Conservation (phyloP, 2,329 filamentous ascomycete genomes). For the Grosmannia serpens region DNA sequence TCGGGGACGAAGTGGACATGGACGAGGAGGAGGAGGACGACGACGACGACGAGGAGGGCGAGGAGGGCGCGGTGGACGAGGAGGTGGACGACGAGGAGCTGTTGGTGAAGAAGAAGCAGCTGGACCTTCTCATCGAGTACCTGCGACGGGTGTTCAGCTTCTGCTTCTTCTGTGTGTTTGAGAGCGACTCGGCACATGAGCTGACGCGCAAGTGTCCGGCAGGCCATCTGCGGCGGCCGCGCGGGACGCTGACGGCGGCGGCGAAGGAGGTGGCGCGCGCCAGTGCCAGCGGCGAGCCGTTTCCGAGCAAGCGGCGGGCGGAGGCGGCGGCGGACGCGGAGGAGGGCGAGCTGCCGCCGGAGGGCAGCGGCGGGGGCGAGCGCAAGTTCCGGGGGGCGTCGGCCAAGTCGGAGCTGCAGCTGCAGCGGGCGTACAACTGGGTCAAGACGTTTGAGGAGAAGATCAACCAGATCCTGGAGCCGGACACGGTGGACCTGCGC, state of each 20-base stretch:
- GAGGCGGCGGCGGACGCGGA: conserved; percentile 32
- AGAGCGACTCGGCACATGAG: conserved; percentile 94
- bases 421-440: conserved; percentile 95
- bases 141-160: conserved; percentile 95
- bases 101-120: conserved; percentile 86
- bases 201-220: conserved; percentile 91
- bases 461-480: conserved; percentile 82
- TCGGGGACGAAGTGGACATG: conserved; percentile 48
- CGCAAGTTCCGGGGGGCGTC: conserved; percentile 54
- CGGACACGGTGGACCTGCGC: conserved; percentile 72
- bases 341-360: conserved; percentile 50
- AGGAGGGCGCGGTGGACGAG: conserved; percentile 67
- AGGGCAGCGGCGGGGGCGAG: conserved; percentile 34
- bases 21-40: conserved; percentile 66
- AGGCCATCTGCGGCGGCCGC: conserved; percentile 86
- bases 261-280: conserved; percentile 79
- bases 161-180: conserved; percentile 99
- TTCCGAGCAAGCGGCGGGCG: conserved; percentile 70
- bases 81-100: conserved; percentile 86
- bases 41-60: conserved; percentile 70
- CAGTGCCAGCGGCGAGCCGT: conserved; percentile 70
- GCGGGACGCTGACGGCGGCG: conserved; percentile 70
- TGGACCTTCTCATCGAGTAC: conserved; percentile 93
- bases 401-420: conserved; percentile 77
- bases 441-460: conserved; percentile 98